Evolutionary conservation across 192 early-diverging fungal species (phyloP).

Genomic region (Coemansia sp.): DNA sequence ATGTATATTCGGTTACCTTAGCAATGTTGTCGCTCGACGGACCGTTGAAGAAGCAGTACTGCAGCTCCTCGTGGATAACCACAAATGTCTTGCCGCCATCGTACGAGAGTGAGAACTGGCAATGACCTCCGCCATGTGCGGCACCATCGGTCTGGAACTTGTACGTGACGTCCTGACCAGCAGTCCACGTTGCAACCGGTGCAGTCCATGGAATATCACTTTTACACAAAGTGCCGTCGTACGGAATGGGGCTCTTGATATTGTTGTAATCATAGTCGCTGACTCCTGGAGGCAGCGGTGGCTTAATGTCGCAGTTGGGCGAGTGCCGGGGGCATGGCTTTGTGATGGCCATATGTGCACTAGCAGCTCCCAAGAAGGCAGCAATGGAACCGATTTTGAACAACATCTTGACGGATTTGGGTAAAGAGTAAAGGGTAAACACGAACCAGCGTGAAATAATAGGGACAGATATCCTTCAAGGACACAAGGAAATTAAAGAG

Average conservation of each 20-base stretch:
- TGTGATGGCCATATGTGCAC: slow-evolving; percentile 25
- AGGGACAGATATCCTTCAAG: no score
- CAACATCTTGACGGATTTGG: background rate
- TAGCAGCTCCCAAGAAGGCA: slow-evolving; percentile 3
- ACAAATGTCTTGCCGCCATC: slow-evolving; percentile 45
- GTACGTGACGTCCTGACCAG: slow-evolving; percentile 32
- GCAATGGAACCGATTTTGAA: slow-evolving; percentile 11
- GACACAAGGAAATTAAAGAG: no score
- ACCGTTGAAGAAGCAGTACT: slow-evolving; percentile 30
- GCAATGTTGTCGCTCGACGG: slow-evolving; percentile 16
- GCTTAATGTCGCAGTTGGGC: slow-evolving; percentile 31
- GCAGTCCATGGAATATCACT: background rate
- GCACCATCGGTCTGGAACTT: slow-evolving; percentile 33
- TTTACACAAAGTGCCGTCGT: slow-evolving; percentile 21
- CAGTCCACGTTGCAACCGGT: slow-evolving; percentile 42
- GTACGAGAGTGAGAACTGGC: slow-evolving; percentile 58
- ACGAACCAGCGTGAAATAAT: no score
- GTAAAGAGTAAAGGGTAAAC: no score
- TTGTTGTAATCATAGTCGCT: background rate
- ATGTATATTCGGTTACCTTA: slow-evolving; percentile 27
- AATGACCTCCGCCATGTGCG: slow-evolving; percentile 55
- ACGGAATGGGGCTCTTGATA: background rate
- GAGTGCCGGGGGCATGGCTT: slow-evolving; percentile 40
- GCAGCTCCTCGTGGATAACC: slow-evolving; percentile 54
- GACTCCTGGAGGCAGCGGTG: background rate